phyloP scores from a whole-genome alignment of 2,329 filamentous ascomycete genomes.

The Aspergillus pseudoterreus region DNA sequence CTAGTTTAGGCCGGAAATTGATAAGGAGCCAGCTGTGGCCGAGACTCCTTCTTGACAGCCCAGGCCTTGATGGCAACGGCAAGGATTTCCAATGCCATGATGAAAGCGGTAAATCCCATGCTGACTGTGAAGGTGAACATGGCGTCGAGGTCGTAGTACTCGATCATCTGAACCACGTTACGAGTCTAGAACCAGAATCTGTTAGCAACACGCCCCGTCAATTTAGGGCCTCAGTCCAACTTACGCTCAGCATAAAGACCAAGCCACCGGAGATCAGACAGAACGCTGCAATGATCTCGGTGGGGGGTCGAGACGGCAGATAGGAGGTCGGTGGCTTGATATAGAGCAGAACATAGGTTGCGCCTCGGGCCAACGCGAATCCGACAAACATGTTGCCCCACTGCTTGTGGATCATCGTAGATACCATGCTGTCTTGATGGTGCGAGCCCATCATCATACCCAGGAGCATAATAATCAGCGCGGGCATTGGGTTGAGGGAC shows the following conservation, averaged over 20 bases:
- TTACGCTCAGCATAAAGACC: slow-evolving; percentile 86
- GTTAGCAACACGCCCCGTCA: slow-evolving; percentile 14
- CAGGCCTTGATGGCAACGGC: slow-evolving; percentile 83
- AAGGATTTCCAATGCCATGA: slow-evolving; percentile 81
- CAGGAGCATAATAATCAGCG: slow-evolving; percentile 77
- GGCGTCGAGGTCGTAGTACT: slow-evolving; percentile 71
- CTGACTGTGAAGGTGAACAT: slow-evolving; percentile 93
- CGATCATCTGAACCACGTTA: slow-evolving; percentile 74
- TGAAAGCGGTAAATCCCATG: slow-evolving; percentile 74
- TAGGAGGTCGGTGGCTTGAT: slow-evolving; percentile 76
- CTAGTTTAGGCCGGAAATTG: slow-evolving; percentile 22
- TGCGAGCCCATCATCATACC: slow-evolving; percentile 96
- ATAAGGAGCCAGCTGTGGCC: slow-evolving; percentile 26
- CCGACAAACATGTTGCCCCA: slow-evolving; percentile 85
- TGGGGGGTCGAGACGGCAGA: slow-evolving; percentile 79
- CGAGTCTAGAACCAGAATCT: slow-evolving; percentile 52
- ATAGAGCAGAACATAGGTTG: slow-evolving; percentile 78
- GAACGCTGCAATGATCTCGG: slow-evolving; percentile 82
- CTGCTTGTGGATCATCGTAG: slow-evolving; percentile 88
- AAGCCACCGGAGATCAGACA: slow-evolving; percentile 82
- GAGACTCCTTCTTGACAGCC: slow-evolving; percentile 53
- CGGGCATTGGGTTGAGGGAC: slow-evolving; percentile 84
- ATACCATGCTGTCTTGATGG: slow-evolving; percentile 77
- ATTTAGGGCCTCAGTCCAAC: slow-evolving; percentile 32
- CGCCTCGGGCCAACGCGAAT: slow-evolving; percentile 70